A percentile compares a stretch with the other conserved stretches of the same genome.
These are phyloP conservation scores for Paracoccidioides lutzii DNA, from an alignment of 2,329 filamentous ascomycete species.

Conservation along the genomic window DNA sequence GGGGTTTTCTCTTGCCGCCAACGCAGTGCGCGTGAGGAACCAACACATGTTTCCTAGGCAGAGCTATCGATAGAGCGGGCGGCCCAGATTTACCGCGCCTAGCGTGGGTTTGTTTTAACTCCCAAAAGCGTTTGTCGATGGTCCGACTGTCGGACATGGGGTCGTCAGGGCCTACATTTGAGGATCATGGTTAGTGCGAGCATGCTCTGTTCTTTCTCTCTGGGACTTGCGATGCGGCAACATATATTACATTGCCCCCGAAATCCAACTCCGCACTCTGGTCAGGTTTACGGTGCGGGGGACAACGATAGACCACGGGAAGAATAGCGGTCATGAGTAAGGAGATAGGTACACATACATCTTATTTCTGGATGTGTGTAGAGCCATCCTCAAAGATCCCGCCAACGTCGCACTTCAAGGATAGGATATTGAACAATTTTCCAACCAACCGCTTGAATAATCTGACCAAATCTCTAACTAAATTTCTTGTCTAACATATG, in stretches of 20 bases:
- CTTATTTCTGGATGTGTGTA: not conserved
- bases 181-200: constrained; percentile 27
- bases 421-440: not conserved
- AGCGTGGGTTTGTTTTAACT: not conserved
- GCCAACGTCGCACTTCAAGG: not conserved
- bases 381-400: not conserved
- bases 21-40: not conserved
- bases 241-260: not conserved
- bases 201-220: not conserved
- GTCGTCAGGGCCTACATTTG: constrained; percentile 23
- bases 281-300: too few species aligned
- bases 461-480: not conserved
- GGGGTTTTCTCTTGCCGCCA: not conserved
- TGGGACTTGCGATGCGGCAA: not conserved
- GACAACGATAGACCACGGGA: too few species aligned
- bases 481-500: not conserved
- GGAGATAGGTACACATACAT: not conserved
- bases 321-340: too few species aligned
- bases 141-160: constrained; percentile 10
- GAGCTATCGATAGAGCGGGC: not conserved
- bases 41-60: constrained; percentile 1
- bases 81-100: not conserved
- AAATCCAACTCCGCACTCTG: too few species aligned
- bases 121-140: not conserved
- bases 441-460: not conserved